Percentiles rank a stretch among this genome's conserved stretches.
Evolutionary conservation across 2,329 filamentous ascomycete species (phyloP).

Genomic region (Fusarium globosum): DNA sequence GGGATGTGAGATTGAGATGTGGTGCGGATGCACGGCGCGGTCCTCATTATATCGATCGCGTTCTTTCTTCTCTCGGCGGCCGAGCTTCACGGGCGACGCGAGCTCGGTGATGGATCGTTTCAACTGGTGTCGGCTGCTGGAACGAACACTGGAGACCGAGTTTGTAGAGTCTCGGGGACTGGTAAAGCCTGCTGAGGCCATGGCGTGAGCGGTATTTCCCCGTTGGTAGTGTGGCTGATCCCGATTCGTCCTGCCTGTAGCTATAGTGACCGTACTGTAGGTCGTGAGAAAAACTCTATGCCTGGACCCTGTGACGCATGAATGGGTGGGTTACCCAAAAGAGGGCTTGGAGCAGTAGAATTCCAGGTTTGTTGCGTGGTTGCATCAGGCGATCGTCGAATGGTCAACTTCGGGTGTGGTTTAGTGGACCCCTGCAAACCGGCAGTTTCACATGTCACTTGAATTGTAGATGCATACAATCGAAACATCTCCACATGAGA

Average conservation of each 20-base stretch:
- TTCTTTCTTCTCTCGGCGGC: conserved; percentile 49
- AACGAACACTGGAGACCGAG: conserved; percentile 40
- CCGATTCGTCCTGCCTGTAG: conserved; percentile 27
- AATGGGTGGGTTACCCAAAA: conserved; percentile 28
- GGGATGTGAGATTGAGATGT: conserved; percentile 32
- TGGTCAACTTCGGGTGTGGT: conserved; percentile 25
- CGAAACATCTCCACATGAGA: conserved; percentile 17
- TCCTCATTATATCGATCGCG: conserved; percentile 48
- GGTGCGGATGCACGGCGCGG: conserved; percentile 33
- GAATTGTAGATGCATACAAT: neutral
- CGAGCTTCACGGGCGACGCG: conserved; percentile 58
- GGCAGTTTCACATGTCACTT: conserved; percentile 38
- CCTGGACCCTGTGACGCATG: conserved; percentile 35
- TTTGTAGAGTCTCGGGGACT: conserved; percentile 42
- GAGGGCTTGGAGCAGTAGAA: conserved; percentile 20
- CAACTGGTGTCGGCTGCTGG: conserved; percentile 61
- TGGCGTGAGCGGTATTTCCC: conserved; percentile 26
- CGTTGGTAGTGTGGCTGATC: conserved; percentile 11
- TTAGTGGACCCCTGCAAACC: conserved; percentile 29
- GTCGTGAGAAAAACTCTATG: neutral
- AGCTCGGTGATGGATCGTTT: conserved; percentile 67
- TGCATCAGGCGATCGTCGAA: conserved; percentile 37
- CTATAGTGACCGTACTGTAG: neutral
- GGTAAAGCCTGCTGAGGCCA: conserved; percentile 41
- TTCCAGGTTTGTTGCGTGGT: conserved; percentile 30